Conservation (phyloP, 2,329 filamentous ascomycete genomes). For the Neofusicoccum kwambonambiense region DNA sequence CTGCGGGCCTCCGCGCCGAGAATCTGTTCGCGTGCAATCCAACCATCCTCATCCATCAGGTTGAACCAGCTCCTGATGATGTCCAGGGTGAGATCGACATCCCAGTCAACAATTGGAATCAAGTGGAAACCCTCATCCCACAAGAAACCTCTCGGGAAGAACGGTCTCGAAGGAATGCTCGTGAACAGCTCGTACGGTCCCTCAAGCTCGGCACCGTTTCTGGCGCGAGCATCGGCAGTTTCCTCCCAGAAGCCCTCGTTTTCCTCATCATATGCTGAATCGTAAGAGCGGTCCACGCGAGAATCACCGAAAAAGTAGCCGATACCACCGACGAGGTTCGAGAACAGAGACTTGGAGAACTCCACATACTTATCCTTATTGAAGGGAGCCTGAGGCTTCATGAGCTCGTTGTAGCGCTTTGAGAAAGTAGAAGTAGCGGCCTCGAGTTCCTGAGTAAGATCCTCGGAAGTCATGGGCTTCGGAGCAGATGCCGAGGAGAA, state of each 20-base stretch:
- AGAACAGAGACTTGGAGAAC: constrained; percentile 89
- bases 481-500: constrained; percentile 76
- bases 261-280: constrained; percentile 91
- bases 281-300: constrained; percentile 85
- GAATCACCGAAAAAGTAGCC: constrained; percentile 92
- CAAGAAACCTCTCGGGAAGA: constrained; percentile 93
- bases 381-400: constrained; percentile 76
- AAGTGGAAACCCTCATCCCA: constrained; percentile 99
- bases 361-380: constrained; percentile 66
- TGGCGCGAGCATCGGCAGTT: constrained; percentile 72
- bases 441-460: constrained; percentile 69
- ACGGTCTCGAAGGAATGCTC: constrained; percentile 85
- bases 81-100: constrained; percentile 80
- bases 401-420: constrained; percentile 69
- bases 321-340: constrained; percentile 89
- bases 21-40: constrained; percentile 96
- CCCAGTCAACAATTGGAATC: constrained; percentile 88
- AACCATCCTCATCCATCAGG: constrained; percentile 93
- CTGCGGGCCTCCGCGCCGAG: constrained; percentile 86
- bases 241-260: constrained; percentile 96
- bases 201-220: constrained; percentile 67
- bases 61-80: constrained; percentile 95
- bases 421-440: constrained; percentile 67
- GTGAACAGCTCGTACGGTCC: constrained; percentile 88
- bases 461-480: constrained; percentile 54